Evolutionary conservation across 495 filamentous ascomycete genomes (phyloP).

Genomic region (Chaetomium cochliodes): DNA sequence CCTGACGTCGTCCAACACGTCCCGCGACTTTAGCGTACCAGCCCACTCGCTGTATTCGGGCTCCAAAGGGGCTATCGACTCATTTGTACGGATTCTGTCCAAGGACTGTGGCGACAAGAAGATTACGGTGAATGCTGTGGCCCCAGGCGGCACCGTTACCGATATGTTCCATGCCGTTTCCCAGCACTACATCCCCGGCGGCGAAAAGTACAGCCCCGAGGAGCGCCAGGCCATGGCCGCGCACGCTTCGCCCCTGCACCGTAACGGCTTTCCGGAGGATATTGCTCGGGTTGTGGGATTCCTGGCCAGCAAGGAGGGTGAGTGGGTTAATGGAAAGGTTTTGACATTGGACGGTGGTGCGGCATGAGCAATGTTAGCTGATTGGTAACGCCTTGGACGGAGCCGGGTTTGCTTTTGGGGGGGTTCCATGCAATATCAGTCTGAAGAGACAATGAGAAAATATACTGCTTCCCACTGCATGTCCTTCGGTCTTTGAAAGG

Average conservation of each 20-base stretch:
- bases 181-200: slow-evolving; percentile 1
- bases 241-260: neutral
- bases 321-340: neutral
- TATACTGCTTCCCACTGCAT: too few species aligned
- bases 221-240: neutral
- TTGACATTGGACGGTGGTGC: neutral
- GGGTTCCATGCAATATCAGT: too few species aligned
- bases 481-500: too few species aligned
- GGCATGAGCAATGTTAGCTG: neutral
- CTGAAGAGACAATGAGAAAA: too few species aligned
- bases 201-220: neutral
- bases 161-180: slow-evolving; percentile 7
- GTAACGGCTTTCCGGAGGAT: neutral
- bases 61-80: slow-evolving; percentile 6
- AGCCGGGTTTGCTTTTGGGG: too few species aligned
- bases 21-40: neutral
- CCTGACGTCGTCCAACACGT: neutral
- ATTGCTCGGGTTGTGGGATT: neutral
- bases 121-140: neutral
- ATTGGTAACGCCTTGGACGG: too few species aligned
- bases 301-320: slow-evolving; percentile 3
- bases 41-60: neutral
- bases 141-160: neutral
- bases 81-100: neutral
- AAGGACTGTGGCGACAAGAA: slow-evolving; percentile 4